These are phyloP conservation scores for Fusarium sp. DNA, from an alignment of 2,329 filamentous ascomycete species.

Conservation along the genomic window DNA sequence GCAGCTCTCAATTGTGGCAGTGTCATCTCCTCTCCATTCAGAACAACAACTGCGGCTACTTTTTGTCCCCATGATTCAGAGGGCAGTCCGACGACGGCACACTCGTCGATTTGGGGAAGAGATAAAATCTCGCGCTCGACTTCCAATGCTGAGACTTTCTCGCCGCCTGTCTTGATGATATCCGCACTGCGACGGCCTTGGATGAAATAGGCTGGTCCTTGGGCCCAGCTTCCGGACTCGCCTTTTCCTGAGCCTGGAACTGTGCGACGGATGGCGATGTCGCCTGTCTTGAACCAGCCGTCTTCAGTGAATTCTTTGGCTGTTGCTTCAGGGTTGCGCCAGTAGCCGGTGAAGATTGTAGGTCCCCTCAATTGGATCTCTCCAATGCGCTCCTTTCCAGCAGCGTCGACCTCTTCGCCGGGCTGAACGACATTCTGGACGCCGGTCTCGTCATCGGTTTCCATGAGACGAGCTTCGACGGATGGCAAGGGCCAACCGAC, in stretches of 20 bases:
- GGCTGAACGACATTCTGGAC: conserved; percentile 67
- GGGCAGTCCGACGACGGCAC: conserved; percentile 86
- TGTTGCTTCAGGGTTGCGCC: conserved; percentile 8
- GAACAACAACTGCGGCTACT: conserved; percentile 85
- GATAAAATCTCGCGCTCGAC: conserved; percentile 92
- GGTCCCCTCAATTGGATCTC: conserved; percentile 72
- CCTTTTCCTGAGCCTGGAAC: conserved; percentile 59
- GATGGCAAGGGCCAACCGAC: conserved; percentile 94
- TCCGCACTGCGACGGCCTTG: conserved; percentile 87
- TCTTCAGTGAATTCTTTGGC: conserved; percentile 2
- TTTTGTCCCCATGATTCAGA: conserved; percentile 95
- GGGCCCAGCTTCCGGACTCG: conserved; percentile 63
- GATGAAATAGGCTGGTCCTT: conserved; percentile 86
- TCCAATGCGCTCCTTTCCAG: conserved; percentile 75
- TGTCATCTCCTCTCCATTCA: conserved; percentile 73
- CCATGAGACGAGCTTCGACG: conserved; percentile 84
- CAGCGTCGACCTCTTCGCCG: conserved; percentile 65
- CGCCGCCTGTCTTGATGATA: conserved; percentile 97
- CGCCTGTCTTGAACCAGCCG: conserved; percentile 23
- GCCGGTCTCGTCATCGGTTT: conserved; percentile 75
- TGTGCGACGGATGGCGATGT: conserved; percentile 23
- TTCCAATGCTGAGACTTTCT: conserved; percentile 90
- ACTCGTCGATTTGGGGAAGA: conserved; percentile 81
- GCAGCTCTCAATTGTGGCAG: conserved; percentile 76
- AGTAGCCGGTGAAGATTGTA: conserved; percentile 9